Percentiles rank a stretch among this genome's conserved stretches.
Conservation (phyloP, 2,329 filamentous ascomycete genomes). For the Epichloe festucae region DNA sequence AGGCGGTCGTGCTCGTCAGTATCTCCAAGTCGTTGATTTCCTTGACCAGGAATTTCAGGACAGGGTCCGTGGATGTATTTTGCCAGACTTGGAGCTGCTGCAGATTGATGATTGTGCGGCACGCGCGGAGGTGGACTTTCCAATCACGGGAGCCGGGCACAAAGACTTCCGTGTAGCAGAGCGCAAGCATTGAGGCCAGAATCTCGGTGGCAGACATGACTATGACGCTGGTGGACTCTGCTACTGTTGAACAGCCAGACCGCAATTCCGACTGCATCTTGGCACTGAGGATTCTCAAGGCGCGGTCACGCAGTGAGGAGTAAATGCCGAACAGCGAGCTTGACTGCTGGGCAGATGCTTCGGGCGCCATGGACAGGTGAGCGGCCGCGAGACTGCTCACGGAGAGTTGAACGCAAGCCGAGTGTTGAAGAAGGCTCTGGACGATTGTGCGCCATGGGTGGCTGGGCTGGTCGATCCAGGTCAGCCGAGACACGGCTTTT, state of each 20-base stretch:
- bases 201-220: not conserved
- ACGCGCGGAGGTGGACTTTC: constrained; percentile 6
- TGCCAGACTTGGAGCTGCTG: not conserved
- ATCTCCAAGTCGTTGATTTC: constrained; percentile 6
- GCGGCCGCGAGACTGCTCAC: constrained; percentile 5
- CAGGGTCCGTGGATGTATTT: not conserved
- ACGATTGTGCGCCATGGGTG: constrained; percentile 10
- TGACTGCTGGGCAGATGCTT: not conserved
- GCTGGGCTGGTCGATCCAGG: constrained; percentile 11
- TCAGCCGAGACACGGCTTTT: constrained; percentile 9
- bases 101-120: constrained; percentile 3
- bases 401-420: constrained; percentile 9
- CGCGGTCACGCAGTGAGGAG: constrained; percentile 2
- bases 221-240: no score
- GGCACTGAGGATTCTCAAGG: constrained; percentile 1
- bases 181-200: constrained; percentile 5
- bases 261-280: constrained; percentile 2
- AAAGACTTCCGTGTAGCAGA: constrained; percentile 7
- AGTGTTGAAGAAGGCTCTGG: constrained; percentile 5
- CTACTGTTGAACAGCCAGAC: not conserved
- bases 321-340: not conserved
- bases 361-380: constrained; percentile 4
- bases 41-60: constrained; percentile 5
- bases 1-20: constrained; percentile 1
- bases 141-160: constrained; percentile 4